Conservation (phyloP, 495 filamentous ascomycete genomes). For the Tuber melanosporum region DNA sequence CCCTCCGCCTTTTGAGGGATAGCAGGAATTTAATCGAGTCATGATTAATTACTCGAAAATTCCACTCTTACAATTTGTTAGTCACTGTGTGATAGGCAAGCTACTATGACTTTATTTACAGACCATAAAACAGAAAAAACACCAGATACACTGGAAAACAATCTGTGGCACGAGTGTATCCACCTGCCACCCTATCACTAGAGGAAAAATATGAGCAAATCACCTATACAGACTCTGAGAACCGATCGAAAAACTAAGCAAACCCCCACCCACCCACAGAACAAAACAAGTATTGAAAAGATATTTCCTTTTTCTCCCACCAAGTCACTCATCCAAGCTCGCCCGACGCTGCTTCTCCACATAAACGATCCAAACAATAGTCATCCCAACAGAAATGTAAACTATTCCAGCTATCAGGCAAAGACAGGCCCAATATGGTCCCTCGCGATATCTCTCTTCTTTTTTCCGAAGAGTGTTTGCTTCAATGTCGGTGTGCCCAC, state of each 20-base stretch:
- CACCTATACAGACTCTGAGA: background rate
- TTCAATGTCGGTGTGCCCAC: background rate
- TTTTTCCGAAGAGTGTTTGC: background rate
- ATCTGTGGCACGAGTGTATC: background rate
- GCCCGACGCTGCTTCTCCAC: background rate
- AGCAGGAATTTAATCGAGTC: background rate
- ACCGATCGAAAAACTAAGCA: background rate
- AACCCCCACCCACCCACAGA: background rate
- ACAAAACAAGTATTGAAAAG: background rate
- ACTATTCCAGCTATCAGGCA: background rate
- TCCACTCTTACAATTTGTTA: background rate
- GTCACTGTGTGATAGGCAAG: background rate
- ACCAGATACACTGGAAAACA: background rate
- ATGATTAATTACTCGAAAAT: background rate
- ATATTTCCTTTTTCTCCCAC: background rate
- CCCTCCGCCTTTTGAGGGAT: background rate
- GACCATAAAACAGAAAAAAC: background rate
- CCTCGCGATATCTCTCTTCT: background rate
- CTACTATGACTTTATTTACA: background rate
- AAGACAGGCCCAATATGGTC: slow-evolving; percentile 16
- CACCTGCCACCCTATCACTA: background rate
- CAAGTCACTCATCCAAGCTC: background rate
- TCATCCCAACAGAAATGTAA: background rate
- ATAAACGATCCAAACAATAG: background rate
- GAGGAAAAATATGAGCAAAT: background rate